A percentile compares a stretch with the other conserved stretches of the same genome.
phyloP scores from a whole-genome alignment of 495 filamentous ascomycete genomes.

The Tuber magnatum region DNA sequence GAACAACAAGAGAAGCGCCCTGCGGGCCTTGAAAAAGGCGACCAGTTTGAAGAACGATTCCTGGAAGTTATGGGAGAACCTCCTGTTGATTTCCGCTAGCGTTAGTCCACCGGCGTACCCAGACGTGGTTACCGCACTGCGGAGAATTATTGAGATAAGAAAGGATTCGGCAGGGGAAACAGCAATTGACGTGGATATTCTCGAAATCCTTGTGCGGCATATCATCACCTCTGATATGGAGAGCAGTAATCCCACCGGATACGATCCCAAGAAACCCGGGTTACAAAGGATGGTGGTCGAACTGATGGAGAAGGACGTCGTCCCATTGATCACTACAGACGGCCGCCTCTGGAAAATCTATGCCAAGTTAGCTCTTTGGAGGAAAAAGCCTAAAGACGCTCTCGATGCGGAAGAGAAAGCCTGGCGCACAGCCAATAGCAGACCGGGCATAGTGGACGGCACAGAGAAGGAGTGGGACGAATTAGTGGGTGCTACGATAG shows the following conservation, averaged over 20 bases:
- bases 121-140: conserved; percentile 66
- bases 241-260: conserved; percentile 15
- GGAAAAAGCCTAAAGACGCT: conserved; percentile 58
- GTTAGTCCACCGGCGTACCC: conserved; percentile 63
- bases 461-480: conserved; percentile 50
- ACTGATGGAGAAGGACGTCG: conserved; percentile 61
- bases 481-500: conserved; percentile 58
- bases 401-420: conserved; percentile 80
- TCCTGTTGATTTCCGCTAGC: conserved; percentile 74
- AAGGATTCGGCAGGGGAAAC: conserved; percentile 60
- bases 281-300: conserved; percentile 55
- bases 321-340: conserved; percentile 75
- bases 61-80: conserved; percentile 91
- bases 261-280: conserved; percentile 37
- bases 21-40: conserved; percentile 76
- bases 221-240: conserved; percentile 46
- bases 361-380: conserved; percentile 62
- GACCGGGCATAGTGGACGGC: conserved; percentile 47
- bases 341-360: conserved; percentile 68
- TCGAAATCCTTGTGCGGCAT: conserved; percentile 65
- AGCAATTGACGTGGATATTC: conserved; percentile 65
- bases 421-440: conserved; percentile 63
- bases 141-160: conserved; percentile 68
- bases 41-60: conserved; percentile 71
- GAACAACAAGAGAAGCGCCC: conserved; percentile 62